A percentile compares a stretch with the other conserved stretches of the same genome.
Conservation (phyloP, 495 filamentous ascomycete species). For the Annulohypoxylon nitens region DNA sequence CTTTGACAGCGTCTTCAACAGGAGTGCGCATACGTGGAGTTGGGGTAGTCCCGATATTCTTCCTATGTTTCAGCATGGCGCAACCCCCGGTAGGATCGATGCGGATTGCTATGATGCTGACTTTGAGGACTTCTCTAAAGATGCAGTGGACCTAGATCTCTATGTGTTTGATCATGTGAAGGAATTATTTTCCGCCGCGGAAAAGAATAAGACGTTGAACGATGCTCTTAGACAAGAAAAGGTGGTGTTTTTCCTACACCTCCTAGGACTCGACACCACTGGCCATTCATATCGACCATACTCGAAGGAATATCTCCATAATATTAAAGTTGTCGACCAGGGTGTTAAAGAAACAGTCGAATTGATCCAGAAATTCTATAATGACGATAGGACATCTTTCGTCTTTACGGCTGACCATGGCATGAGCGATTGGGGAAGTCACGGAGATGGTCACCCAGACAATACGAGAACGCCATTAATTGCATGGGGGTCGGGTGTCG, state of each 20-base stretch:
- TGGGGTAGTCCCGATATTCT: slow-evolving; percentile 99
- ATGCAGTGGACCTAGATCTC: slow-evolving; percentile 83
- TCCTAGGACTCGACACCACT: slow-evolving; percentile 94
- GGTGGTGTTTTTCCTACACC: slow-evolving; percentile 94
- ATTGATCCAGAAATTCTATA: slow-evolving; percentile 89
- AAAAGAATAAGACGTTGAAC: slow-evolving; percentile 80
- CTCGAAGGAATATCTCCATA: slow-evolving; percentile 93
- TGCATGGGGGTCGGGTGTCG: slow-evolving; percentile 93
- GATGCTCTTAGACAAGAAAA: slow-evolving; percentile 83
- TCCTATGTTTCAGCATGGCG: slow-evolving; percentile 96
- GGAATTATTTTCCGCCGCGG: slow-evolving; percentile 83
- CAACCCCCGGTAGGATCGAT: slow-evolving; percentile 87
- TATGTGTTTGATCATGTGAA: slow-evolving; percentile 98
- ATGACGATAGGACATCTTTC: slow-evolving; percentile 91
- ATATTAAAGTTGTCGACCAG: slow-evolving; percentile 93
- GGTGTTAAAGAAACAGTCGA: slow-evolving; percentile 86
- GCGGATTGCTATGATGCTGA: slow-evolving; percentile 86
- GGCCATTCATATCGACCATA: slow-evolving; percentile 92
- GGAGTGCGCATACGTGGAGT: slow-evolving; percentile 96
- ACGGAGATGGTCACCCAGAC: slow-evolving; percentile 97
- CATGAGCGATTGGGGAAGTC: slow-evolving; percentile 98
- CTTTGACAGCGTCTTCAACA: slow-evolving; percentile 99
- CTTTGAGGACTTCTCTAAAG: slow-evolving; percentile 87
- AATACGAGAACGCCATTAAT: slow-evolving; percentile 96
- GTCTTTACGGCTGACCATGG: slow-evolving; percentile 99